Base-by-base conservation (phyloP, 2,329 filamentous ascomycete species). In the Capronia epimyces region DNA sequence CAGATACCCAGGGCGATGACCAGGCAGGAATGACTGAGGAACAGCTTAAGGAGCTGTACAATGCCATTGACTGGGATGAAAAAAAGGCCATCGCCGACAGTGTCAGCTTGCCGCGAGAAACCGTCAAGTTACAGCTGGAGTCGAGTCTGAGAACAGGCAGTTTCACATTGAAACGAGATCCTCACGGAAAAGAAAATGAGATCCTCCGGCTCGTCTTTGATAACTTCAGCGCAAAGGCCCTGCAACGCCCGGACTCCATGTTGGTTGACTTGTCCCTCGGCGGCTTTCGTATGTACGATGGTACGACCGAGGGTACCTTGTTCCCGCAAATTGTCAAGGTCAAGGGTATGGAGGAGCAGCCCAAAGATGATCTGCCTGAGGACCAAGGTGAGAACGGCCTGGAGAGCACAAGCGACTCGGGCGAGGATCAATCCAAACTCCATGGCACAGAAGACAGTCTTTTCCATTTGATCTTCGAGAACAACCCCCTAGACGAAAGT, bases 41-140 rank as follows among this genome's bases (percentile, higher is more conserved):
- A 68, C 90, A 99, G 67, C 84, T 91, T 36, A 89, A 97, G 66
- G 91, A 98, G 69, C 79, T 99, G 8, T 98, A 97, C 67, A 86
- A 94, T 61, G 94, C 89, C 43, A 99, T 99, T 62, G 93, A 97
- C 63, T 99, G 91, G 84, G 88, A 98, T 56, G 93, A 99, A 69
- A 97, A 96, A 74, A 84, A 90, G 53, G 87, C 86, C 1, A 78
- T 98, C 32, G 78, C 89, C 0, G 89, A 95, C 60, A 84, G 86
- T 36, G 84, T 99, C 2, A 93, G 98, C 61, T 76, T 89, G 25
- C 94, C 94, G 0, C 82, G 87, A 47, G 93, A 99, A 61, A 89
- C 89, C 8, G 78, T 98, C 63, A 96, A 97, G 69, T 77, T 97
- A 67, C 88, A 96, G 65, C 75, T 98, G 43, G 89, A 97, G 65